Conservation (phyloP, 495 filamentous ascomycete genomes). For the Neurospora tetrasperma region DNA sequence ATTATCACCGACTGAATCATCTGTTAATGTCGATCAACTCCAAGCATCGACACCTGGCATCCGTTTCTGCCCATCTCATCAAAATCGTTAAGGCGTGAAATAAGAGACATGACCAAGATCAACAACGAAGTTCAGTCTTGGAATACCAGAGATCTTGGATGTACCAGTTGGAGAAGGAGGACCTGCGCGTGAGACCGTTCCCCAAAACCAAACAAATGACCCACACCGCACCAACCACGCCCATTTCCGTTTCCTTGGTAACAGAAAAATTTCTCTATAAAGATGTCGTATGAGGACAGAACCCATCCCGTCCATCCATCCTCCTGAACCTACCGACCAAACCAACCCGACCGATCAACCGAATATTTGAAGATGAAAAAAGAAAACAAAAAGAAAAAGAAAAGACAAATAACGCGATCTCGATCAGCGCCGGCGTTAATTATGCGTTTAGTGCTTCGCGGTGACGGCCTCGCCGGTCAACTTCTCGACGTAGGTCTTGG, state of each 20-base stretch:
- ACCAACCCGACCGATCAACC: neutral
- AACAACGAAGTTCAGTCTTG: neutral
- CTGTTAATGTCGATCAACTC: neutral
- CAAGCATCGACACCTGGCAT: neutral
- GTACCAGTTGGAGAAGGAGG: neutral
- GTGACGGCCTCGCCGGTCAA: slow-evolving; percentile 89
- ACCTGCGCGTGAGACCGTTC: neutral
- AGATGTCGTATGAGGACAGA: neutral
- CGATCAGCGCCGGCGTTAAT: neutral
- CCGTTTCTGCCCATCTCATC: neutral
- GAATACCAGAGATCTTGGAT: neutral
- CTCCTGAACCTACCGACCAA: neutral
- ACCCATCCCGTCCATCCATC: neutral
- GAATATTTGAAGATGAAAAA: slow-evolving; percentile 7
- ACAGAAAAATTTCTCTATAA: neutral
- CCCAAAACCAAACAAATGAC: neutral
- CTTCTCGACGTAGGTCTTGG: slow-evolving; percentile 95
- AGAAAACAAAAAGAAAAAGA: neutral
- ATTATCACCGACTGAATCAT: neutral
- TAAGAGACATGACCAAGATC: neutral
- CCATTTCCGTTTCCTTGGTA: neutral
- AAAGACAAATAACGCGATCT: slow-evolving; percentile 6
- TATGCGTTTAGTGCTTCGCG: slow-evolving; percentile 76
- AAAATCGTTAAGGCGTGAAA: neutral
- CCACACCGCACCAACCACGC: neutral